A percentile compares a stretch with the other conserved stretches of the same genome.
Conservation (phyloP, 1,139 yeast genomes). For the Diutina catenulata region DNA sequence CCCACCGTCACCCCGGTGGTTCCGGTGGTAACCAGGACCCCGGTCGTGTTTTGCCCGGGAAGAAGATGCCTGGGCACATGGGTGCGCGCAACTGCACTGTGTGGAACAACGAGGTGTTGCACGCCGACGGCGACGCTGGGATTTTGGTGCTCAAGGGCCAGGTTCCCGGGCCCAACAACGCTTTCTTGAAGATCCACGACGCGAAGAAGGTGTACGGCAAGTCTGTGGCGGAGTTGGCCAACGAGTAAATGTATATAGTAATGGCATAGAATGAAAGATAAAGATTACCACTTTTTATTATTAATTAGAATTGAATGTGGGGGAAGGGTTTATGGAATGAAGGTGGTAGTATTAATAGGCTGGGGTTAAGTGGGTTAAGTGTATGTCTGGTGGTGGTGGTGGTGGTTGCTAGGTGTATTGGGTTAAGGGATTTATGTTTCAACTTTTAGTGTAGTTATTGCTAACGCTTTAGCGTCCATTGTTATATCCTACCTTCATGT, state of each 20-base stretch:
- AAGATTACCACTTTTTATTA: too few species aligned
- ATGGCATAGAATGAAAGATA: too few species aligned
- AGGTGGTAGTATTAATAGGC: too few species aligned
- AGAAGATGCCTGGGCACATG: conserved; percentile 98
- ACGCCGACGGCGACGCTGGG: conserved; percentile 72
- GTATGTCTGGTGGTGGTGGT: too few species aligned
- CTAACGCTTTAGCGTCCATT: too few species aligned
- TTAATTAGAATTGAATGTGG: too few species aligned
- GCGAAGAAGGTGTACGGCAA: conserved; percentile 34
- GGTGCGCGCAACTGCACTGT: conserved; percentile 69
- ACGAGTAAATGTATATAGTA: conserved; percentile 1
- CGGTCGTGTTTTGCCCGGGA: conserved; percentile 92
- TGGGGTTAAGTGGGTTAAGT: too few species aligned
- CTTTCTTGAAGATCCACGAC: conserved; percentile 67
- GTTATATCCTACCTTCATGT: too few species aligned
- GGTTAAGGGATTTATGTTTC: too few species aligned
- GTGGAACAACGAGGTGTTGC: conserved; percentile 65
- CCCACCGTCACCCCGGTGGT: conserved; percentile 96
- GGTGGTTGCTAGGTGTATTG: too few species aligned
- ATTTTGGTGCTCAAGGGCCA: conserved; percentile 79
- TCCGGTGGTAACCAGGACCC: conserved; percentile 94
- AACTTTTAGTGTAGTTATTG: too few species aligned
- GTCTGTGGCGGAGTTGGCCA: not conserved
- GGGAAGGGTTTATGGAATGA: too few species aligned
- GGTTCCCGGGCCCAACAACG: conserved; percentile 81